These are phyloP conservation scores for Alloteropsis angusta DNA, from an alignment of 202 grass and related monocot genomes.

Conservation along the genomic window DNA sequence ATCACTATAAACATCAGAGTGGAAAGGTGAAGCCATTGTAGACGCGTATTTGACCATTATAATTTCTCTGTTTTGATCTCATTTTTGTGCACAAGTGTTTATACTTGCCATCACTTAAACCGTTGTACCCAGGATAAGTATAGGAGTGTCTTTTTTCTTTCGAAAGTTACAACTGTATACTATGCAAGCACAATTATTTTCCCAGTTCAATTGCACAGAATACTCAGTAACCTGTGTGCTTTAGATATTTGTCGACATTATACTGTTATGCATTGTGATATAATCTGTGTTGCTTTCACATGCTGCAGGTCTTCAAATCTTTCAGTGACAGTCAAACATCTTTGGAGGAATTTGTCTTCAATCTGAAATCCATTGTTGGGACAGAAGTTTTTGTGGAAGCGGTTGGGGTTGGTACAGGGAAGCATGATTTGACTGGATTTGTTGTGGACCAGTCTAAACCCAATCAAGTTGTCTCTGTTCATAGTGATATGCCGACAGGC, in stretches of 20 bases:
- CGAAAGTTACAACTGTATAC: neutral
- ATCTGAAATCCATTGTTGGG: slow-evolving; percentile 65
- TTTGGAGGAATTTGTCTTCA: slow-evolving; percentile 60
- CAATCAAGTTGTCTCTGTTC: slow-evolving; percentile 36
- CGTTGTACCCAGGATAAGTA: neutral
- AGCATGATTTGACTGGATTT: slow-evolving; percentile 65
- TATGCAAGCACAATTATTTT: neutral
- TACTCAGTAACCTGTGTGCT: neutral
- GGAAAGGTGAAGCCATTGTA: slow-evolving; percentile 3
- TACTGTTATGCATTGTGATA: neutral
- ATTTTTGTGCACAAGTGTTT: neutral
- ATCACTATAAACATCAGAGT: neutral
- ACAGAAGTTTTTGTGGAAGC: slow-evolving; percentile 55
- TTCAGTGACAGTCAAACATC: slow-evolving; percentile 46
- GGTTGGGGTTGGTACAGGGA: slow-evolving; percentile 74
- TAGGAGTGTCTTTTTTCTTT: neutral
- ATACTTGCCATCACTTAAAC: neutral
- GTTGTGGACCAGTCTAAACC: slow-evolving; percentile 50
- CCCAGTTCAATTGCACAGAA: slow-evolving; percentile 14
- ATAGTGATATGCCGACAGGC: slow-evolving; percentile 60
- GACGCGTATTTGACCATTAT: neutral
- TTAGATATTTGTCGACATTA: neutral
- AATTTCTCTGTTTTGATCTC: slow-evolving; percentile 6
- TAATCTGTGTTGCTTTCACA: slow-evolving; percentile 19
- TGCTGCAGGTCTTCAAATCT: slow-evolving; percentile 57